These are phyloP conservation scores for Colletotrichum agaves DNA, from an alignment of 2,329 filamentous ascomycete species.

Conservation along the genomic window DNA sequence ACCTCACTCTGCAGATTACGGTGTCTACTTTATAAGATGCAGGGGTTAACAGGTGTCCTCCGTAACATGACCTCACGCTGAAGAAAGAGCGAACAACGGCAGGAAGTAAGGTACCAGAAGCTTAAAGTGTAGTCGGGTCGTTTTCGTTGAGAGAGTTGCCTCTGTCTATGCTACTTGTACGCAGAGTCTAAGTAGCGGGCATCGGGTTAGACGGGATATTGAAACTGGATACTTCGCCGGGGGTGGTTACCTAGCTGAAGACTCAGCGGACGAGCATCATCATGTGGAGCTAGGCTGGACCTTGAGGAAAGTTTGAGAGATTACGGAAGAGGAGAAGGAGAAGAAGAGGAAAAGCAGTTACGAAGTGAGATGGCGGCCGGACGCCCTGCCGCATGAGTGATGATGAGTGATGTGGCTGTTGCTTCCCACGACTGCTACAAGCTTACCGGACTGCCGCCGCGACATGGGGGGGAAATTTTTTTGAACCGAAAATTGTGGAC, in stretches of 20 bases:
- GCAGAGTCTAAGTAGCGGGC: not conserved
- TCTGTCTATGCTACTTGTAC: not conserved
- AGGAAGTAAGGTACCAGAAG: slow-evolving; percentile 1
- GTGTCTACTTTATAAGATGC: slow-evolving; percentile 33
- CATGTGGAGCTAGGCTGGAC: slow-evolving; percentile 23
- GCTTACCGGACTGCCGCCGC: not conserved
- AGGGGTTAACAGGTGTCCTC: slow-evolving; percentile 31
- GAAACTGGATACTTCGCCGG: slow-evolving; percentile 25
- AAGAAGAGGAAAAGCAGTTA: not conserved
- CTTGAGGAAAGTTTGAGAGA: slow-evolving; percentile 25
- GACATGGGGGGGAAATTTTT: slow-evolving; percentile 26
- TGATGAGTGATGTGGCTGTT: slow-evolving; percentile 8
- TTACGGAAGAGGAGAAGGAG: not conserved
- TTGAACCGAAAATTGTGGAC: slow-evolving; percentile 31
- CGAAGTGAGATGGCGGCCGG: not conserved
- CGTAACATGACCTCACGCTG: slow-evolving; percentile 32
- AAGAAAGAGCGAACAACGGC: slow-evolving; percentile 28
- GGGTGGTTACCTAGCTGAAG: slow-evolving; percentile 12
- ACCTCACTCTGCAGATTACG: slow-evolving; percentile 27
- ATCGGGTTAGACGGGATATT: slow-evolving; percentile 12
- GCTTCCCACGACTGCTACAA: not conserved
- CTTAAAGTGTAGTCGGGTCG: slow-evolving; percentile 10
- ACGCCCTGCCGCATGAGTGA: not conserved
- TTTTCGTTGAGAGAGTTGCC: not conserved
- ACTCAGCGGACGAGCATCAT: slow-evolving; percentile 19